Evolutionary conservation across 1,139 yeast species (phyloP).

Genomic region (Pichia sp.): DNA sequence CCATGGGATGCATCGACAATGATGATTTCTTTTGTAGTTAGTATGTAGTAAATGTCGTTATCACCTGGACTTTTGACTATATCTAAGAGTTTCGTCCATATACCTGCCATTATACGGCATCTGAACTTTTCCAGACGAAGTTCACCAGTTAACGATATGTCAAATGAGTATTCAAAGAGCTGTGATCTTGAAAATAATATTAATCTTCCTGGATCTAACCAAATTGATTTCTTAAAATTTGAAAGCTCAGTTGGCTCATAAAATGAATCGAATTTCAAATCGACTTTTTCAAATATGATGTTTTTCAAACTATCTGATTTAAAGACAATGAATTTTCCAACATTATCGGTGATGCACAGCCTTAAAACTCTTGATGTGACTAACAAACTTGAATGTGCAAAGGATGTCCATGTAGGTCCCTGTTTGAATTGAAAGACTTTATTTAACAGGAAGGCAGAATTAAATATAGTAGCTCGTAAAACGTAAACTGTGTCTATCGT

Average conservation of each 20-base stretch:
- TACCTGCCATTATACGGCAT: constrained; percentile 47
- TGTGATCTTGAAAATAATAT: constrained; percentile 47
- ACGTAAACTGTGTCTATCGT: constrained; percentile 1
- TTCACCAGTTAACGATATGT: background rate
- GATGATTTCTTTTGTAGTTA: constrained; percentile 63
- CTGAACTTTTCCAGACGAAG: constrained; percentile 27
- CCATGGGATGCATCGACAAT: constrained; percentile 38
- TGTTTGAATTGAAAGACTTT: constrained; percentile 10
- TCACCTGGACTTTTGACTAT: constrained; percentile 31
- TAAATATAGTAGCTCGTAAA: background rate
- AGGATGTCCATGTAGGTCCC: constrained; percentile 10
- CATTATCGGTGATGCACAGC: constrained; percentile 48
- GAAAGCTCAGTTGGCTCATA: constrained; percentile 53
- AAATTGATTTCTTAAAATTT: constrained; percentile 49
- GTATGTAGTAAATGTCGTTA: constrained; percentile 36
- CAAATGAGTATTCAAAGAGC: constrained; percentile 36
- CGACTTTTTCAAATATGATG: background rate
- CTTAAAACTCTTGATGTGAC: constrained; percentile 28
- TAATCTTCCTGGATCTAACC: constrained; percentile 41
- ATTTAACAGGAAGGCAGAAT: background rate
- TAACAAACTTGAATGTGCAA: constrained; percentile 21
- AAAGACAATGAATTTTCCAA: constrained; percentile 52
- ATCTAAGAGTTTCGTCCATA: constrained; percentile 59
- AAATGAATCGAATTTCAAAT: constrained; percentile 29
- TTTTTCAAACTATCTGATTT: constrained; percentile 6